Conservation (phyloP, 2,329 filamentous ascomycete genomes). For the Penicillium concentricum region DNA sequence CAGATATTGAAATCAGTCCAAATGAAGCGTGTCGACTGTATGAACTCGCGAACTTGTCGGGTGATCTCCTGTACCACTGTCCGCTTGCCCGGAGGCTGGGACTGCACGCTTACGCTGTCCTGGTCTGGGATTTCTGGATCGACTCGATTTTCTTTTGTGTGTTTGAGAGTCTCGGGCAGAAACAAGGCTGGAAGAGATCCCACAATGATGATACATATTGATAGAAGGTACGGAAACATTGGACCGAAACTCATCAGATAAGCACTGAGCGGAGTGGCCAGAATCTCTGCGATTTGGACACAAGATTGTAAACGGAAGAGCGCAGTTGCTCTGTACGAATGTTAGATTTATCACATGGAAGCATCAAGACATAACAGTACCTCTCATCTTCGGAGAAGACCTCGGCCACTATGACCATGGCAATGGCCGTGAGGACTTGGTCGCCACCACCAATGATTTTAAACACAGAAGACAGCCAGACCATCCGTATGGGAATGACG, state of each 20-base stretch:
- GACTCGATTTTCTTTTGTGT: constrained; percentile 12
- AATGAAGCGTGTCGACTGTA: constrained; percentile 24
- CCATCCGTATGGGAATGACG: constrained; percentile 26
- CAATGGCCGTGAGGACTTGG: constrained; percentile 18
- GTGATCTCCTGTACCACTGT: constrained; percentile 9
- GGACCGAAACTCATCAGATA: constrained; percentile 25
- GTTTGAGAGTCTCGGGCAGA: constrained; percentile 25
- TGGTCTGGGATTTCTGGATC: background rate
- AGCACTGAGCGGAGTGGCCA: constrained; percentile 30
- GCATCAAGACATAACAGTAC: constrained; percentile 11
- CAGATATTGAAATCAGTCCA: constrained; percentile 23
- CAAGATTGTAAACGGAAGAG: constrained; percentile 25
- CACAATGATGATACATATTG: constrained; percentile 10
- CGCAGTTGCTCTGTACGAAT: constrained; percentile 19
- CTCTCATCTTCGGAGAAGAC: constrained; percentile 30
- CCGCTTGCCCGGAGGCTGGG: constrained; percentile 5
- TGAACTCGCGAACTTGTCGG: constrained; percentile 19
- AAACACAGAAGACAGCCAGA: constrained; percentile 27
- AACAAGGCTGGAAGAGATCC: constrained; percentile 13
- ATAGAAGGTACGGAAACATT: constrained; percentile 25
- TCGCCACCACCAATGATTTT: constrained; percentile 29
- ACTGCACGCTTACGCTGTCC: background rate
- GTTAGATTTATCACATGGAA: background rate
- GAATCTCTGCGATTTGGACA: constrained; percentile 23
- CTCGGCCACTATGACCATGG: constrained; percentile 28